These are phyloP conservation scores for Ustilago shanxiensis DNA, from an alignment of 1,284 basidiomycete species.

Conservation along the genomic window DNA sequence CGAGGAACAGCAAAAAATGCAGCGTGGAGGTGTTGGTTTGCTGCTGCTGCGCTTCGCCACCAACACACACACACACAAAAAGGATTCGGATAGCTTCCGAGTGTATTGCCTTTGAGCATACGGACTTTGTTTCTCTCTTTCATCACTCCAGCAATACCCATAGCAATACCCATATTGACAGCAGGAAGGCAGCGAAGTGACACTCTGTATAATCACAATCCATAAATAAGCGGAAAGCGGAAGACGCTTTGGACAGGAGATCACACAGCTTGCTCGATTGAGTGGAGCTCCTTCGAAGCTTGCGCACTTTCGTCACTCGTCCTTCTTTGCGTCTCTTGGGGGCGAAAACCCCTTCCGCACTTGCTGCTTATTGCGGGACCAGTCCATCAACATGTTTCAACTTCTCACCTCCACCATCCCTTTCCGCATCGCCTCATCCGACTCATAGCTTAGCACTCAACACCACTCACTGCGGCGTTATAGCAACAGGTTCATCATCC, in stretches of 20 bases:
- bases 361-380: background rate
- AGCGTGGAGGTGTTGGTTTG: conserved; percentile 44
- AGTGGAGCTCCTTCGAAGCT: background rate
- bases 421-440: background rate
- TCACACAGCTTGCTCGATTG: background rate
- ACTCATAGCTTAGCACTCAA: background rate
- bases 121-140: background rate
- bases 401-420: background rate
- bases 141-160: background rate
- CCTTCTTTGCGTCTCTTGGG: background rate
- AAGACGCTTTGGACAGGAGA: background rate
- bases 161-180: too few relatives aligned
- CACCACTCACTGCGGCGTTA: background rate
- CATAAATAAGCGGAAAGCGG: background rate
- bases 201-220: background rate
- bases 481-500: background rate
- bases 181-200: background rate
- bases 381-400: conserved; percentile 13
- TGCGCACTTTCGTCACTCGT: background rate
- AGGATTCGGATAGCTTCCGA: conserved; percentile 15
- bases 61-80: background rate
- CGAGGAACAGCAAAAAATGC: conserved; percentile 1
- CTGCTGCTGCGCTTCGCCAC: conserved; percentile 8
- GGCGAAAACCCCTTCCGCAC: conserved; percentile 9
- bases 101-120: background rate